A percentile compares a stretch with the other conserved stretches of the same genome.
phyloP scores from a whole-genome alignment of 2,329 filamentous ascomycete genomes.

The Xylaria sp. region DNA sequence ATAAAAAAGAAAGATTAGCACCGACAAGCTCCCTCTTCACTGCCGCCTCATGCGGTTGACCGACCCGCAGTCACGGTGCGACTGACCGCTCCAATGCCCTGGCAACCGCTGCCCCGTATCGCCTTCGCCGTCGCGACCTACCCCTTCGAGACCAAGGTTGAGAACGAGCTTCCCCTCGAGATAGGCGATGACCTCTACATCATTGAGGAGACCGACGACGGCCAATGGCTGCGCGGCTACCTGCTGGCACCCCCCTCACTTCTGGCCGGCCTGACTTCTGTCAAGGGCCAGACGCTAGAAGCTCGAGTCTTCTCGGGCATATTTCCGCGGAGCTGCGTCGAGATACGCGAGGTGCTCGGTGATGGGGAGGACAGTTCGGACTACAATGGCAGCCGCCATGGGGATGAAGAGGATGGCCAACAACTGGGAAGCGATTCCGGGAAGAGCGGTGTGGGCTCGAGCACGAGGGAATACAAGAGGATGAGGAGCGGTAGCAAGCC shows the following conservation, averaged over 20 bases:
- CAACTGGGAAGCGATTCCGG: slow-evolving; percentile 52
- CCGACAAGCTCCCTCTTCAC: slow-evolving; percentile 5
- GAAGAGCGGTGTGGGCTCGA: slow-evolving; percentile 54
- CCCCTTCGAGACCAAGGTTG: slow-evolving; percentile 83
- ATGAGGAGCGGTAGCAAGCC: slow-evolving; percentile 19
- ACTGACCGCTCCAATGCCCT: slow-evolving; percentile 70
- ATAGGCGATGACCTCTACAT: slow-evolving; percentile 99
- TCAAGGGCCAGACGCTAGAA: slow-evolving; percentile 90
- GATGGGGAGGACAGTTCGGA: slow-evolving; percentile 62
- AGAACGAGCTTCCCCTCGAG: slow-evolving; percentile 92
- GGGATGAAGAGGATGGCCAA: slow-evolving; percentile 37
- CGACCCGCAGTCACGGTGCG: slow-evolving; percentile 35
- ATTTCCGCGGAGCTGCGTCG: slow-evolving; percentile 91
- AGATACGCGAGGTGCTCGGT: slow-evolving; percentile 89
- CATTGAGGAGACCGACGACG: slow-evolving; percentile 92
- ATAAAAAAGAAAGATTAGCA: neutral
- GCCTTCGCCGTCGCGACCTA: slow-evolving; percentile 97
- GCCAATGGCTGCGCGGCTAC: slow-evolving; percentile 93
- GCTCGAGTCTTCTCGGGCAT: slow-evolving; percentile 98
- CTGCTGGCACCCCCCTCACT: slow-evolving; percentile 91
- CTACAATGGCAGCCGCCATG: slow-evolving; percentile 40
- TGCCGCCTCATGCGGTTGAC: slow-evolving; percentile 38
- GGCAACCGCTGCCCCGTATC: slow-evolving; percentile 94
- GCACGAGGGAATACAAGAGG: slow-evolving; percentile 41
- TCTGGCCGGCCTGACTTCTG: slow-evolving; percentile 85